A percentile compares a stretch with the other conserved stretches of the same genome.
Evolutionary conservation across 108 stramenopile species (phyloP).

Genomic region (Discostella stelligeroides): DNA sequence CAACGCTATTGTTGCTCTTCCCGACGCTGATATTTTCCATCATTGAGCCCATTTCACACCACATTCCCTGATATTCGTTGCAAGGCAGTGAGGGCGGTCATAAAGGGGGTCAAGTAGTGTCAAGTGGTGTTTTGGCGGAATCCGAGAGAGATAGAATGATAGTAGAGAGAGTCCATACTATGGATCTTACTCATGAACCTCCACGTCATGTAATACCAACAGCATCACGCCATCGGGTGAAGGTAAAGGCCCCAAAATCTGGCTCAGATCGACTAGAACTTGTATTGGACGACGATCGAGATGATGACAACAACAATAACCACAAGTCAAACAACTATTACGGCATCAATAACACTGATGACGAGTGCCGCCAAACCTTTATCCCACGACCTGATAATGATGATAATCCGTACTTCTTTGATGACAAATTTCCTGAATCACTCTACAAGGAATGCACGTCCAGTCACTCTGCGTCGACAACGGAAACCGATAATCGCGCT

Average conservation of each 20-base stretch:
- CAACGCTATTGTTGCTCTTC: too few species aligned
- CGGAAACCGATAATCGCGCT: slow-evolving; percentile 4
- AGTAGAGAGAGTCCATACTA: too few species aligned
- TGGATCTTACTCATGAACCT: too few species aligned
- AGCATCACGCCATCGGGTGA: neutral
- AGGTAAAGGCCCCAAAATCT: slow-evolving; percentile 10
- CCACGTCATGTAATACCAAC: too few species aligned
- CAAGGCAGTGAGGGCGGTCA: too few species aligned
- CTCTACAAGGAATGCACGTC: neutral
- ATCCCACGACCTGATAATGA: neutral
- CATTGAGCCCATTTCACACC: too few species aligned
- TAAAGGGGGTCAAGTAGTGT: too few species aligned
- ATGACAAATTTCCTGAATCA: neutral
- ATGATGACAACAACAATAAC: neutral
- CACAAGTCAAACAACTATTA: neutral
- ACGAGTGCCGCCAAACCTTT: neutral
- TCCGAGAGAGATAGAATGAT: too few species aligned
- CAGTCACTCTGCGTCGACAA: neutral
- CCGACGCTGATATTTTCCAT: too few species aligned
- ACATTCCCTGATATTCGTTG: too few species aligned
- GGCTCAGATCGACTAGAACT: slow-evolving; percentile 1
- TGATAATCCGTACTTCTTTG: neutral
- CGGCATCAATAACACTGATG: neutral
- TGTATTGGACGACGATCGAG: neutral
- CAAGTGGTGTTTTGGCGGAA: too few species aligned